phyloP scores from a whole-genome alignment of 2,329 filamentous ascomycete species.

The Bisporella sp. region DNA sequence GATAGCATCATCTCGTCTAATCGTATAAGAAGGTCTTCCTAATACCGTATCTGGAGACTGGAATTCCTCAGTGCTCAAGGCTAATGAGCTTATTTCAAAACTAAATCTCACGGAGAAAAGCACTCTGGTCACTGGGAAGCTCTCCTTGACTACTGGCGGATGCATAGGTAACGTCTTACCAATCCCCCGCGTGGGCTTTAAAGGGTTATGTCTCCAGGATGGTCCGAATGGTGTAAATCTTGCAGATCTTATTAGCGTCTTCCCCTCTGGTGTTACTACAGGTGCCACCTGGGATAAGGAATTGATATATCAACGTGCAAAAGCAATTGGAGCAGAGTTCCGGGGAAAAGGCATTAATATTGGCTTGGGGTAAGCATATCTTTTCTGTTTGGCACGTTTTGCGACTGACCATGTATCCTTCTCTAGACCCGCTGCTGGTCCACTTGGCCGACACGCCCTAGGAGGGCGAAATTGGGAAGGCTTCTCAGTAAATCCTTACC shows the following conservation, averaged over 20 bases:
- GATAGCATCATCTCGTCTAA: no score
- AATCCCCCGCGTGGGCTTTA: slow-evolving; percentile 9
- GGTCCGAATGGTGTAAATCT: slow-evolving; percentile 14
- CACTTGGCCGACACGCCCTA: slow-evolving; percentile 57
- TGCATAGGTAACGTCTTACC: slow-evolving; percentile 15
- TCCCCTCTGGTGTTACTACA: slow-evolving; percentile 63
- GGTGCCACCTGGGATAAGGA: slow-evolving; percentile 72
- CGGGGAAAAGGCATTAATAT: slow-evolving; percentile 72
- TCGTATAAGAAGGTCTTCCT: no score
- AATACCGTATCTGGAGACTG: slow-evolving; percentile 4
- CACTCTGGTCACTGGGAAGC: slow-evolving; percentile 11
- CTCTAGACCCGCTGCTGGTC: slow-evolving; percentile 44
- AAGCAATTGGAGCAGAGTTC: slow-evolving; percentile 71
- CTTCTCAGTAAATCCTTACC: slow-evolving; percentile 26
- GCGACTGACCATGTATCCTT: neutral
- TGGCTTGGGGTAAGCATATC: slow-evolving; percentile 44
- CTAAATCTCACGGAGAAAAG: slow-evolving; percentile 12
- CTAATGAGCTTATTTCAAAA: slow-evolving; percentile 56
- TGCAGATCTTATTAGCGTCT: slow-evolving; percentile 45
- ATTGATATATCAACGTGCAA: slow-evolving; percentile 59
- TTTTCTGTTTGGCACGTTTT: neutral
- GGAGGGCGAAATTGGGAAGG: slow-evolving; percentile 63
- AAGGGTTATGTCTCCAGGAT: slow-evolving; percentile 12
- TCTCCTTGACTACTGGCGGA: neutral
- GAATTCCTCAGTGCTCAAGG: slow-evolving; percentile 57